Evolutionary conservation across 2,329 filamentous ascomycete genomes (phyloP).

Genomic region (Epicoccum nigrum): DNA sequence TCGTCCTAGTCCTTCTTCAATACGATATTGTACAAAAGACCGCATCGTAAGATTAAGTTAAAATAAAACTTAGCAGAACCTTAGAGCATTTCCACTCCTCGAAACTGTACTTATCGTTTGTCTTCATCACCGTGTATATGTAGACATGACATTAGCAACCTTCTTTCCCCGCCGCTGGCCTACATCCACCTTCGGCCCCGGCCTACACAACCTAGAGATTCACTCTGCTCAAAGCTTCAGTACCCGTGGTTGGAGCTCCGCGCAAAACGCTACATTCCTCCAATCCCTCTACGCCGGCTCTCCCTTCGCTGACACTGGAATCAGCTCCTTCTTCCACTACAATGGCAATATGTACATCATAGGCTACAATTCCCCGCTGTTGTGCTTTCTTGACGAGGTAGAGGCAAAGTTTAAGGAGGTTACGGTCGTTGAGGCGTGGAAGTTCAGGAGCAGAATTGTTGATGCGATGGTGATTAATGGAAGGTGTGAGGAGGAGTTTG

Average conservation of each 20-base stretch:
- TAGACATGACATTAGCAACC: slow-evolving; percentile 2
- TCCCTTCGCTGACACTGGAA: not conserved
- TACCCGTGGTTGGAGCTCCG: slow-evolving; percentile 4
- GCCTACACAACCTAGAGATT: slow-evolving; percentile 6
- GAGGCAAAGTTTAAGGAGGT: slow-evolving; percentile 6
- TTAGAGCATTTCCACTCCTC: too few relatives aligned
- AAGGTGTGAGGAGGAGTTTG: slow-evolving; percentile 2
- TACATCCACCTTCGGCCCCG: slow-evolving; percentile 1
- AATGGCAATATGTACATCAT: not conserved
- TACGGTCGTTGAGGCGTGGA: not conserved
- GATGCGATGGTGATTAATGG: not conserved
- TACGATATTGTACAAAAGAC: too few relatives aligned
- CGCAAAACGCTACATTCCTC: not conserved
- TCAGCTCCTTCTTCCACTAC: not conserved
- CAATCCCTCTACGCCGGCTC: not conserved
- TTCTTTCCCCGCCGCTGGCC: slow-evolving; percentile 11
- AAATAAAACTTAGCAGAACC: too few relatives aligned
- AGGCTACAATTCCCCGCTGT: not conserved
- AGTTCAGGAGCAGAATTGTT: too few relatives aligned
- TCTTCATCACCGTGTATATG: too few relatives aligned
- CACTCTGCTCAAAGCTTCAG: not conserved
- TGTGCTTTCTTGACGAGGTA: not conserved
- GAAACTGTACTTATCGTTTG: too few relatives aligned
- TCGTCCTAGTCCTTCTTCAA: too few relatives aligned
- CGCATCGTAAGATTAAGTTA: too few relatives aligned